Base-by-base conservation (phyloP, 345 rosid genomes). In the Alliaria petiolata region DNA sequence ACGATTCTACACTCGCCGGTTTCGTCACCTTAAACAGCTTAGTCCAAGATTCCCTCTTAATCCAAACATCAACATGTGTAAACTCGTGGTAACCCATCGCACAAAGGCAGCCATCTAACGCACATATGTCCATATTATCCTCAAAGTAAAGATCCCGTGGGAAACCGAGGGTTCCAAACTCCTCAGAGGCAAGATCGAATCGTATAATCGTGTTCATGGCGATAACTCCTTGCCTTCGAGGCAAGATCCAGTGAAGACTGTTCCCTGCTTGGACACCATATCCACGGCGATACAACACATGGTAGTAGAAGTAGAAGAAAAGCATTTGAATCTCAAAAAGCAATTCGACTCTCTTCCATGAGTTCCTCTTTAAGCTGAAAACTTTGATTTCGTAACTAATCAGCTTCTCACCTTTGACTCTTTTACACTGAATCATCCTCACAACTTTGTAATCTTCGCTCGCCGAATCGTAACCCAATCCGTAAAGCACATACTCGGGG, bases 31-130 rank as follows among this genome's bases (percentile, higher is more conserved):
- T 69, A 39, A 83, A 74, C 49, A 78, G 11, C 66, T 65, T 83
- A 54, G 19, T 71, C 92, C 92, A 87, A 15, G 85, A 78, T 22
- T 83, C 86, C 63, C 47, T 72, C 87, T 72, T 70, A 10, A 81
- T 15, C 92, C 92, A 85, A 14, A 87, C 33, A 79, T 85, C 86
- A 19, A 75, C 75, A 45, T 28, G 30, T 16, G 40, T 66, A 1
- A 62, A 20, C 4, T 1, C 56, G 28, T 56, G 14, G 77, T 72
- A 71, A 20, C 69, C 53, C 49, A 80, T 64, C 26, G 57, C 64
- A 67, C 82, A 85, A 6, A 85, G 36, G 13, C 58, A 44, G 7
- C 80, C 85, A 6, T 77, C 86, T 57, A 83, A 65, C 26, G 53
- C 83, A 9, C 74, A 84, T n/a, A 85, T 7, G 43, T 69, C 75